These are phyloP conservation scores for Arthrobotrys entomopaga DNA, from an alignment of 2,329 filamentous ascomycete genomes.

Conservation along the genomic window DNA sequence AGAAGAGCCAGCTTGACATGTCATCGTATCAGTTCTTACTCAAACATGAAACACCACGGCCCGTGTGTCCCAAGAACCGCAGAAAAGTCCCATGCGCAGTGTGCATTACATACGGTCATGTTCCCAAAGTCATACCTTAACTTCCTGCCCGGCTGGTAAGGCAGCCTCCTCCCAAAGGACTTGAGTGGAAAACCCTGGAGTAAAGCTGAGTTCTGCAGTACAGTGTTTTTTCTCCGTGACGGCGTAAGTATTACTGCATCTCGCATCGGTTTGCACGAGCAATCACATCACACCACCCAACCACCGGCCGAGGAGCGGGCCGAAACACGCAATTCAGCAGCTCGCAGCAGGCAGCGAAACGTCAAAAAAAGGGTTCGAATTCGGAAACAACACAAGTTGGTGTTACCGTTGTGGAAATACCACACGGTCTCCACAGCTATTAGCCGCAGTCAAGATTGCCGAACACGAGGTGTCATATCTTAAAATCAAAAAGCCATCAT, in stretches of 20 bases:
- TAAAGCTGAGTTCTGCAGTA: no score
- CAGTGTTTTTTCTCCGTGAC: not conserved
- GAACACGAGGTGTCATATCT: constrained; percentile 10
- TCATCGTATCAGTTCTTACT: no score
- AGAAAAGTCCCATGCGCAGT: no score
- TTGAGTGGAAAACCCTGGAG: no score
- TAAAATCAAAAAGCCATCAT: not conserved
- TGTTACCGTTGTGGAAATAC: constrained; percentile 31
- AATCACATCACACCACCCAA: not conserved
- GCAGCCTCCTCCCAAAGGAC: no score
- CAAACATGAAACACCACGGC: no score
- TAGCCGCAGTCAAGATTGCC: constrained; percentile 4
- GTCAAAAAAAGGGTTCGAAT: not conserved
- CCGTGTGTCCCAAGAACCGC: no score
- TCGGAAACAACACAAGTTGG: constrained; percentile 25
- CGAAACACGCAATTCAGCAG: constrained; percentile 12
- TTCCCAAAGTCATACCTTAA: no score
- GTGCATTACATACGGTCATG: no score
- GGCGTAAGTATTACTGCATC: constrained; percentile 6
- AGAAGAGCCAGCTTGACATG: no score
- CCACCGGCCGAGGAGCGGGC: not conserved
- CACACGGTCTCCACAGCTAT: constrained; percentile 21
- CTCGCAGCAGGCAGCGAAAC: not conserved
- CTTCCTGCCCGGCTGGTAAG: no score
- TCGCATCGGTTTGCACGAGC: not conserved